Conservation (phyloP, 1,284 basidiomycete genomes). For the Fomitopsis pinicola region DNA sequence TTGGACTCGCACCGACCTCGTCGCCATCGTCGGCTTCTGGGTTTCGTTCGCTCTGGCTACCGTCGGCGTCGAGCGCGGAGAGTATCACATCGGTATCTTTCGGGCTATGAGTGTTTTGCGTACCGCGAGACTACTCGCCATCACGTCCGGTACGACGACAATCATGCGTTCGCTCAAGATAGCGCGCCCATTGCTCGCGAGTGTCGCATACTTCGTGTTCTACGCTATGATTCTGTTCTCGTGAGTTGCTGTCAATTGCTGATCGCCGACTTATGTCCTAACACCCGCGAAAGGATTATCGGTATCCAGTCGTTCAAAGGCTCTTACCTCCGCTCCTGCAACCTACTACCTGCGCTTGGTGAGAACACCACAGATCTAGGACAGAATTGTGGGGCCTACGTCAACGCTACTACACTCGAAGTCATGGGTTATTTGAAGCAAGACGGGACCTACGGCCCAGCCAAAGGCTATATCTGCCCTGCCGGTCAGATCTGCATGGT, state of each 20-base stretch:
- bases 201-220: conserved; percentile 87
- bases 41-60: conserved; percentile 71
- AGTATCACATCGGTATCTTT: conserved; percentile 81
- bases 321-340: conserved; percentile 68
- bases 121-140: conserved; percentile 78
- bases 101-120: conserved; percentile 88
- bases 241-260: conserved; percentile 35
- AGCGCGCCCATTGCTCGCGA: conserved; percentile 83
- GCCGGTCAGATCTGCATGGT: conserved; percentile 76
- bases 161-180: conserved; percentile 93
- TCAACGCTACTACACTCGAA: conserved; percentile 53
- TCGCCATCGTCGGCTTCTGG: conserved; percentile 85
- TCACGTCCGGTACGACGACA: conserved; percentile 94
- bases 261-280: background rate
- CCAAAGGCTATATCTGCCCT: conserved; percentile 83
- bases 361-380: conserved; percentile 42
- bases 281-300: conserved; percentile 57
- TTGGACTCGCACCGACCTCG: conserved; percentile 89
- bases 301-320: conserved; percentile 90
- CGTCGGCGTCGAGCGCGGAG: conserved; percentile 59
- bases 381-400: conserved; percentile 77
- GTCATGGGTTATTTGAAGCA: conserved; percentile 42
- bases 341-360: conserved; percentile 47
- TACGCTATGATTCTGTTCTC: conserved; percentile 91
- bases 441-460: conserved; percentile 29